Conservation (phyloP, 2,329 filamentous ascomycete species). For the Ceratocystis variospora region DNA sequence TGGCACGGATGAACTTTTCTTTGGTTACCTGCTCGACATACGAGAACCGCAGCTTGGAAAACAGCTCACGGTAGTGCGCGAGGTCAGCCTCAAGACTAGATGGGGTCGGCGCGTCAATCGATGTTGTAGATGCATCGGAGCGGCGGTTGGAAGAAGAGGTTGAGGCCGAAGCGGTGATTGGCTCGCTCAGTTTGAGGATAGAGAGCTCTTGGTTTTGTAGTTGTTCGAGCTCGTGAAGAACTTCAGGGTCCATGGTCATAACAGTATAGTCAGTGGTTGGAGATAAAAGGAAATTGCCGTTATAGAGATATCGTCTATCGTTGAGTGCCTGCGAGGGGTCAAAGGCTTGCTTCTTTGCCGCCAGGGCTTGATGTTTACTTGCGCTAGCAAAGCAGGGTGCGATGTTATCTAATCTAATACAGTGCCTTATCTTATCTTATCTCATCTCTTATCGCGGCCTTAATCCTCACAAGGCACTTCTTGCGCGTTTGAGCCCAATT, state of each 20-base stretch:
- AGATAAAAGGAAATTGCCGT: too few relatives aligned
- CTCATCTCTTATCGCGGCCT: not conserved
- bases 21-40: conserved; percentile 98
- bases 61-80: conserved; percentile 83
- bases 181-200: conserved; percentile 64
- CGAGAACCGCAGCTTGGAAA: conserved; percentile 89
- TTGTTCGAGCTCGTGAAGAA: conserved; percentile 36
- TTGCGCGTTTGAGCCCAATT: not conserved
- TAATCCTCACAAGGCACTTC: not conserved
- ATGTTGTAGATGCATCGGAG: conserved; percentile 57
- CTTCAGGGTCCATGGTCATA: conserved; percentile 27
- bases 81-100: conserved; percentile 71
- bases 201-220: conserved; percentile 49
- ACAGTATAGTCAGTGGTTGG: not conserved
- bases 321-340: too few relatives aligned
- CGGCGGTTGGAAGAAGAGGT: conserved; percentile 31
- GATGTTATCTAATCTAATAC: not conserved
- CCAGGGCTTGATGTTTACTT: conserved; percentile 29
- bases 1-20: conserved; percentile 88
- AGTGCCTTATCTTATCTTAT: conserved; percentile 5
- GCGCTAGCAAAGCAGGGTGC: conserved; percentile 24
- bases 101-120: conserved; percentile 54
- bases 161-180: conserved; percentile 44
- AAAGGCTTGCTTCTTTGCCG: too few relatives aligned
- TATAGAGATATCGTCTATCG: too few relatives aligned